These are phyloP conservation scores for Gynostemma pentaphyllum DNA, from an alignment of 306 rosid species.

Conservation along the genomic window DNA sequence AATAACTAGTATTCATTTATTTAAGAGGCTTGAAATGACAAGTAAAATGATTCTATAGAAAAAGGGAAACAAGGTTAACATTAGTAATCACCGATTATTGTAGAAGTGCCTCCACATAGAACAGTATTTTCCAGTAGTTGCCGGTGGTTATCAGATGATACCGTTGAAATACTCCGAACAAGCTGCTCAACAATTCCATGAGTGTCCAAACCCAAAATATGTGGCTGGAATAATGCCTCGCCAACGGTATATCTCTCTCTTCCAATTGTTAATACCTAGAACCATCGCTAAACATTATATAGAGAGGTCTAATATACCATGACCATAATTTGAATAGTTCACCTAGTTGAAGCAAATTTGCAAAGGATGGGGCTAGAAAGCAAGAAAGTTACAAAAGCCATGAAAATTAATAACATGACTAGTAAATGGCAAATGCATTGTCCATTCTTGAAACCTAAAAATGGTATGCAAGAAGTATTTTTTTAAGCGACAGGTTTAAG, in stretches of 20 bases:
- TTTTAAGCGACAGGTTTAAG: not conserved
- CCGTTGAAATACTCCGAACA: slow-evolving; percentile 77
- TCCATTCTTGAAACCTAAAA: not conserved
- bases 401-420: not conserved
- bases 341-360: not conserved
- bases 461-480: not conserved
- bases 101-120: slow-evolving; percentile 81
- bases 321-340: not conserved
- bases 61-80: not conserved
- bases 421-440: not conserved
- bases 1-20: not conserved
- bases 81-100: slow-evolving; percentile 52
- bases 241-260: slow-evolving; percentile 84
- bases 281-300: slow-evolving; percentile 15
- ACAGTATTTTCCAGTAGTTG: slow-evolving; percentile 89
- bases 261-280: slow-evolving; percentile 78
- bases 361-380: not conserved
- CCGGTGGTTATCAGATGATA: slow-evolving; percentile 85
- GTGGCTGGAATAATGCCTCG: slow-evolving; percentile 91
- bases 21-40: slow-evolving; percentile 2
- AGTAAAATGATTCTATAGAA: not conserved
- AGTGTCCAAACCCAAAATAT: slow-evolving; percentile 73
- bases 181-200: slow-evolving; percentile 99
- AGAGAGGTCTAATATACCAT: not conserved
- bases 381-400: not conserved